Evolutionary conservation across 371 early-diverging fungal species (phyloP), one percentile per base, ranked within the genome.

Genomic region (Fennellomyces sp.): DNA sequence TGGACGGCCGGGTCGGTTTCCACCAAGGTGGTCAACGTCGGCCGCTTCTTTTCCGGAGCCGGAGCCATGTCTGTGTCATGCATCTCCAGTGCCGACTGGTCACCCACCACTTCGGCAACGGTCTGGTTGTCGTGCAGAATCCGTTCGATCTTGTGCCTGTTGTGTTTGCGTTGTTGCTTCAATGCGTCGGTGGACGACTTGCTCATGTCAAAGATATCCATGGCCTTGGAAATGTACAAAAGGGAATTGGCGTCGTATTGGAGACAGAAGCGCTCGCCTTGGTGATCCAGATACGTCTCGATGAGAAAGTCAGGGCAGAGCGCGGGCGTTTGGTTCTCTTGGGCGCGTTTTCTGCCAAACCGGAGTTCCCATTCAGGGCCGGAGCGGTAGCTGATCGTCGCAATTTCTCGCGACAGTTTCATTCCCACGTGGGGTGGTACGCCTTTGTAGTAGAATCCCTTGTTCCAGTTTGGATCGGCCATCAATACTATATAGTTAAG

Each of bases 351-450:
- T 8, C 95, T 78, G 4, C 97, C 97, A 75, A 96, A 97, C 19
- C 97, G 82, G 64, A 88, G 81, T 71, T 97, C 97, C 97, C 97
- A 97, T 75, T 97, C 96, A 31, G 98, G 97, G 0, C 96, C 97
- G 11, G 95, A 94, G 21, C 97, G 89, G 70, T 97, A 96, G 42
- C 83, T 82, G 51, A 94, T 91, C 1, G 93, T 92, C 28, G 93
- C 93, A 50, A 94, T 90, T 69, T 89, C 84, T 45, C 94, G 88
- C n/a, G 94, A 92, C 45, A 95, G 81, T 84, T 96, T 97, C 96
- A 97, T 96, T 1, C 98, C 97, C 21, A 93, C 83, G 67, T 96
- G 96, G 21, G 98, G 98, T 54, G 90, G 90, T 5, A 91, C 82
- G n/a, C 87, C 81, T 55, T 92, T 86, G 68, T 97, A 97, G 72